Percentiles rank a stretch among this genome's conserved stretches.
Evolutionary conservation across 495 filamentous ascomycete species (phyloP).

Genomic region (Viridothelium virens): DNA sequence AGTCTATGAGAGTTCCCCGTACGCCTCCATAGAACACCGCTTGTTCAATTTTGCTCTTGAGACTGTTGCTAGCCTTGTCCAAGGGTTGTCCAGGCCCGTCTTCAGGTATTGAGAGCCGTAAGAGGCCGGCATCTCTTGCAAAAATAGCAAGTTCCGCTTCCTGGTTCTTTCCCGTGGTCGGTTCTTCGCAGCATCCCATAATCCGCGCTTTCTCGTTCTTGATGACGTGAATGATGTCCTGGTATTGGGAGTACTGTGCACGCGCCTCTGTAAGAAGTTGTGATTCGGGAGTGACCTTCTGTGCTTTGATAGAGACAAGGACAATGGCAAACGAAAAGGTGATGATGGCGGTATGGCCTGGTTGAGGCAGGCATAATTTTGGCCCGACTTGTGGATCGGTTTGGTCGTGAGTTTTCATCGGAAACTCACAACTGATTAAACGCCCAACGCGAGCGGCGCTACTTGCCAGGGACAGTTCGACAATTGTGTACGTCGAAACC

Average conservation of each 20-base stretch:
- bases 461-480: conserved; percentile 34
- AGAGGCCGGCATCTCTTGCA: conserved; percentile 69
- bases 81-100: conserved; percentile 2
- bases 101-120: conserved; percentile 51
- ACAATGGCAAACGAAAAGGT: conserved; percentile 69
- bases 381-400: conserved; percentile 36
- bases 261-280: conserved; percentile 61
- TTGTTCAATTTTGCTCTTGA: conserved; percentile 84
- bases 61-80: conserved; percentile 50
- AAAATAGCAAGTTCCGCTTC: conserved; percentile 63
- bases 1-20: conserved; percentile 70
- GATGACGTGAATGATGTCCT: conserved; percentile 79
- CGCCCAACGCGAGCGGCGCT: conserved; percentile 30
- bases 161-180: conserved; percentile 33
- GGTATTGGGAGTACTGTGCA: conserved; percentile 53
- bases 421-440: background rate
- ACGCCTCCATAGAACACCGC: conserved; percentile 84
- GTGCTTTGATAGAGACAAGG: conserved; percentile 57
- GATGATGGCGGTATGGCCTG: conserved; percentile 72
- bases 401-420: background rate
- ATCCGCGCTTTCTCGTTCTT: conserved; percentile 54
- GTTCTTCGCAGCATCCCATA: conserved; percentile 45
- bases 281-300: conserved; percentile 55
- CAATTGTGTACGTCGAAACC: conserved; percentile 30
- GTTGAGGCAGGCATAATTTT: conserved; percentile 66